These are phyloP conservation scores for Rhizopogon vesiculosus DNA, from an alignment of 768 basidiomycete genomes.

Conservation along the genomic window DNA sequence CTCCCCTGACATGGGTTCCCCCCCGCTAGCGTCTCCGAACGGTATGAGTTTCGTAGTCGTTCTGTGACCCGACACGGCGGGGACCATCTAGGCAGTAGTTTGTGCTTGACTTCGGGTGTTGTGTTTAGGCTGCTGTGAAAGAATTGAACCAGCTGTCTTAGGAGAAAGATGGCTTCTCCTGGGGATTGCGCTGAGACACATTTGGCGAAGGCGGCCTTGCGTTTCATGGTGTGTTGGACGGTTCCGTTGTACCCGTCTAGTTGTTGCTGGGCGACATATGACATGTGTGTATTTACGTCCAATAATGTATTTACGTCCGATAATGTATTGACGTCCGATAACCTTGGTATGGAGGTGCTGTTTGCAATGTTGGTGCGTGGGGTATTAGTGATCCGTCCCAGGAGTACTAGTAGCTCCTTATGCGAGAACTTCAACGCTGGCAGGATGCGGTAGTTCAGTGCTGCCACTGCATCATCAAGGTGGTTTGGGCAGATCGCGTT, in stretches of 20 bases:
- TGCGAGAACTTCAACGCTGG: slow-evolving; percentile 17
- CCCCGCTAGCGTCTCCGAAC: slow-evolving; percentile 15
- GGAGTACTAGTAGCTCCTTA: slow-evolving; percentile 28
- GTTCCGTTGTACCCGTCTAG: slow-evolving; percentile 23
- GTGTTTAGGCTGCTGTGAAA: slow-evolving; percentile 19
- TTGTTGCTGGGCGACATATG: slow-evolving; percentile 25
- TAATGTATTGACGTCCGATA: too few species aligned
- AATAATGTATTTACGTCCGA: too few species aligned
- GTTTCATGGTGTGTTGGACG: slow-evolving; percentile 15
- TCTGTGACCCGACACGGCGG: slow-evolving; percentile 12
- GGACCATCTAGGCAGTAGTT: slow-evolving; percentile 29
- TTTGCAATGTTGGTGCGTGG: neutral
- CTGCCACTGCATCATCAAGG: neutral
- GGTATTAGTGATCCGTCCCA: slow-evolving; percentile 27
- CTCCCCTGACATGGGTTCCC: neutral
- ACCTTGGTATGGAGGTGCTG: too few species aligned
- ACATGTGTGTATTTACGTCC: slow-evolving; percentile 18
- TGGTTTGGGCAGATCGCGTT: slow-evolving; percentile 14
- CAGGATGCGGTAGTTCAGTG: slow-evolving; percentile 14
- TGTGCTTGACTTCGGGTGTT: slow-evolving; percentile 19
- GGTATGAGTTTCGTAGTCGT: slow-evolving; percentile 16
- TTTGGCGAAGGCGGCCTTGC: slow-evolving; percentile 25
- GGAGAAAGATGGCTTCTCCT: slow-evolving; percentile 18
- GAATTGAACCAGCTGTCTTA: slow-evolving; percentile 27
- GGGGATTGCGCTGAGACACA: neutral